These are phyloP conservation scores for Cladosporium sphaerospermum DNA, from an alignment of 2,329 filamentous ascomycete species.

Conservation along the genomic window DNA sequence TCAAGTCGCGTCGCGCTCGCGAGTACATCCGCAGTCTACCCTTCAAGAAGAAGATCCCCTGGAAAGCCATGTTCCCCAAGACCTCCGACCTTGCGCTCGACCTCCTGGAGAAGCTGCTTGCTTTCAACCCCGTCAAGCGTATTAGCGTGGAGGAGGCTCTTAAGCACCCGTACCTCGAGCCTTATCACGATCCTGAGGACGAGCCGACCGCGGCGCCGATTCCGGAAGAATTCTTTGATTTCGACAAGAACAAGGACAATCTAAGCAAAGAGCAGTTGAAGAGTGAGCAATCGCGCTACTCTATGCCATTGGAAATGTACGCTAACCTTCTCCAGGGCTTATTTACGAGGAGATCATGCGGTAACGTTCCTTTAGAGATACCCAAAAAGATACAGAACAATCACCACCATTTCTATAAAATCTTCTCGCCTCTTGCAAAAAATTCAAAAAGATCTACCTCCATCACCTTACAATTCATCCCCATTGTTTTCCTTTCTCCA, in stretches of 20 bases:
- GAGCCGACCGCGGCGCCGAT: constrained; percentile 95
- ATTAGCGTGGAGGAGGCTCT: constrained; percentile 97
- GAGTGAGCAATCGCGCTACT: constrained; percentile 45
- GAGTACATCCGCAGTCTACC: constrained; percentile 97
- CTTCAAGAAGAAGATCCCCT: constrained; percentile 99
- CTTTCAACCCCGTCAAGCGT: constrained; percentile 97
- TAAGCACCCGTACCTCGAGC: constrained; percentile 96
- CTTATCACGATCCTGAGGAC: constrained; percentile 97
- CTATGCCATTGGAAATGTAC: neutral
- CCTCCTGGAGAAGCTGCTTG: constrained; percentile 87
- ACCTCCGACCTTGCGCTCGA: constrained; percentile 96
- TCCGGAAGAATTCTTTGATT: constrained; percentile 98
- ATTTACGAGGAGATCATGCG: constrained; percentile 97
- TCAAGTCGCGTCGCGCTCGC: constrained; percentile 93
- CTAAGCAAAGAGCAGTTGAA: constrained; percentile 98
- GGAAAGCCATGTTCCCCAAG: constrained; percentile 95
- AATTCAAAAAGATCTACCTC: constrained; percentile 5
- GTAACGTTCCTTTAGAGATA: constrained; percentile 34
- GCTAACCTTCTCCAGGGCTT: constrained; percentile 47
- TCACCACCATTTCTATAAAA: constrained; percentile 14
- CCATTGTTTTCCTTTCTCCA: neutral
- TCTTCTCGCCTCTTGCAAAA: constrained; percentile 14
- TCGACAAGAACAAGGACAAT: constrained; percentile 99
- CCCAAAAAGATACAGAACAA: constrained; percentile 11
- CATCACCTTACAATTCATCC: neutral